Base-by-base conservation (phyloP, 768 basidiomycete genomes). In the Lyophyllum semitale region DNA sequence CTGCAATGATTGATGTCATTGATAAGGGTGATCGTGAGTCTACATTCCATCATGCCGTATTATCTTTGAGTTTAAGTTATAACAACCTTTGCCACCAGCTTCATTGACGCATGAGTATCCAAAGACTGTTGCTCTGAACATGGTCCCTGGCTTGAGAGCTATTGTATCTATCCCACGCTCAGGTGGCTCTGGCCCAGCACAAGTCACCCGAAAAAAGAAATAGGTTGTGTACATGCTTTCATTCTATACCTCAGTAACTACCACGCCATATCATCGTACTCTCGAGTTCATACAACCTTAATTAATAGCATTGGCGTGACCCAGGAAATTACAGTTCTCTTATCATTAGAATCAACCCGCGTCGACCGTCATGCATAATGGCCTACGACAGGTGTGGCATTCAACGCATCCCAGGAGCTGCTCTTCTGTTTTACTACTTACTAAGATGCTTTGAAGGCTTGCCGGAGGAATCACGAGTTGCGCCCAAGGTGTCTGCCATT, bases 11-110 rank as follows among this genome's bases (percentile, higher is more conserved):
- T 30, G 47, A 58, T 26, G 29, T 30, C 40, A 45, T 40, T 22
- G 38, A 49, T 30, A 32, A 32, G 23, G 48, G 54, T 5, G 54
- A 56, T 38, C 41, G 54, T 50, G 33, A 42, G 54, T 51, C 29
- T 44, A 12, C 15, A 4, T 40, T 20, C 5, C n/a, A 23, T 3
- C 25, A 27, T 8, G 6, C 23, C 12, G 11, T 11, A 26, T 23
- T 6, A 7, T 22, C 12, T n/a, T n/a, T n/a, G n/a, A n/a, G 5
- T 5, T 23, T 18, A 22, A n/a, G 27, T 4, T 4, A 27, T 1
- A 11, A 40, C 8, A 18, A 25, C 4, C 11, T 26, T 50, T 27
- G 11, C 25, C 12, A 12, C 18, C 8, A 55, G 54, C 47, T 6
- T 18, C 47, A 2, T 33, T 55, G 47, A 55, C 54, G 15, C 32